A percentile compares a stretch with the other conserved stretches of the same genome.
phyloP scores from a whole-genome alignment of 2,329 filamentous ascomycete genomes.

The Trichoderma oligosporum region DNA sequence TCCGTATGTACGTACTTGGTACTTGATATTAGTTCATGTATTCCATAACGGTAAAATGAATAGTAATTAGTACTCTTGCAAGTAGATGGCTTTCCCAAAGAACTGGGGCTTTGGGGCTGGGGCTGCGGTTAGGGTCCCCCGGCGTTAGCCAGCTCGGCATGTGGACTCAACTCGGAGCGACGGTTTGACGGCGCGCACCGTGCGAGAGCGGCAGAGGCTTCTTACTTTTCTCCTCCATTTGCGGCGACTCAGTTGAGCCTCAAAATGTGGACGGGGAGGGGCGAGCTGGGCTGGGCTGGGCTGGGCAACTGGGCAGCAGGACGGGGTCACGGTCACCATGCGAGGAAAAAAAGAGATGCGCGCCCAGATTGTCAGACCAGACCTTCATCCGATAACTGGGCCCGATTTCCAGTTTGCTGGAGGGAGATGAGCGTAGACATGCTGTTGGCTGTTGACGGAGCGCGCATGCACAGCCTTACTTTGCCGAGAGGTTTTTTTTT shows the following conservation, averaged over 20 bases:
- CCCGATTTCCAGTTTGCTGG: too few relatives aligned
- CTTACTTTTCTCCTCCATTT: not conserved
- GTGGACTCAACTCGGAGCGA: not conserved
- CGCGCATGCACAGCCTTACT: not conserved
- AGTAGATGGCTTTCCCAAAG: not conserved
- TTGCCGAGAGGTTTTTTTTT: not conserved
- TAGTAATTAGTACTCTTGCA: too few relatives aligned
- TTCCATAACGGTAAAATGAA: too few relatives aligned
- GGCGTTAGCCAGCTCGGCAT: not conserved
- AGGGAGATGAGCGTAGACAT: too few relatives aligned
- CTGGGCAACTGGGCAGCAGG: too few relatives aligned
- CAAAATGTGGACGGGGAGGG: constrained; percentile 2
- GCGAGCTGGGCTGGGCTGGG: too few relatives aligned
- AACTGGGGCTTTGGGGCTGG: not conserved
- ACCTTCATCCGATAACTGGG: too few relatives aligned
- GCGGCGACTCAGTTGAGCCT: constrained; percentile 5
- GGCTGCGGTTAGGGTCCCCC: not conserved
- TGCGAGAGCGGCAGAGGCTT: constrained; percentile 1
- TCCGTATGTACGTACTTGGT: too few relatives aligned
- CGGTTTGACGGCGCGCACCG: constrained; percentile 12
- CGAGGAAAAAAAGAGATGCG: too few relatives aligned
- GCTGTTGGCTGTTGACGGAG: not conserved
- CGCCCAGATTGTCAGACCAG: too few relatives aligned
- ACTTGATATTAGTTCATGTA: not conserved
- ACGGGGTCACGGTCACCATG: too few relatives aligned